A percentile compares a stretch with the other conserved stretches of the same genome.
These are phyloP conservation scores for Macrophomina pseudophaseolina DNA, from an alignment of 2,329 filamentous ascomycete species.

Conservation along the genomic window DNA sequence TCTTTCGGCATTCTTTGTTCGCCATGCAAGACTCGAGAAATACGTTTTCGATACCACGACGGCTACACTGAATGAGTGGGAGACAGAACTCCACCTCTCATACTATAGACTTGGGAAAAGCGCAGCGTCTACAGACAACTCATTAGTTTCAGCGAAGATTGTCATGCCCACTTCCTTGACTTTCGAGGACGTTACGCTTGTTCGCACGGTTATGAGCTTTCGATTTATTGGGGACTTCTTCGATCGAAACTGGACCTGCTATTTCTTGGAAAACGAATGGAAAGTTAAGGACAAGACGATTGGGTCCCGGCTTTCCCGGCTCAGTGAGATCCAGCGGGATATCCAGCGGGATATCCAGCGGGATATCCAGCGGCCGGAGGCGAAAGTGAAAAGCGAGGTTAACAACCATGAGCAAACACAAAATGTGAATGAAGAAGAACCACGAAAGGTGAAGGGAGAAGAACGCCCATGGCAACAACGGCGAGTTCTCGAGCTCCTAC, in stretches of 20 bases:
- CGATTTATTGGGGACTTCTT: neutral
- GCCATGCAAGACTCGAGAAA: neutral
- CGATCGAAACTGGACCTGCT: neutral
- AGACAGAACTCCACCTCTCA: neutral
- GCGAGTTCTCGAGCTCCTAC: slow-evolving; percentile 37
- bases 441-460: neutral
- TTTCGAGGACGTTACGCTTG: too few species aligned
- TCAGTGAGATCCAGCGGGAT: too few species aligned
- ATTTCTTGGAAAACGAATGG: neutral
- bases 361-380: too few species aligned
- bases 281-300: too few species aligned
- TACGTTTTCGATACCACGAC: neutral
- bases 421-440: neutral
- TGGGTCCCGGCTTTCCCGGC: too few species aligned
- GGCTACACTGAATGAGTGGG: neutral
- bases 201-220: too few species aligned
- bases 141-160: too few species aligned
- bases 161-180: too few species aligned
- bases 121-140: too few species aligned
- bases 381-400: too few species aligned
- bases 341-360: too few species aligned
- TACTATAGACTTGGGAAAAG: neutral
- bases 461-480: slow-evolving; percentile 34
- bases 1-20: neutral
- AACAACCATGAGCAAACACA: too few species aligned